Conservation (phyloP, 305 asterid species). For the Solanum hybrid region DNA sequence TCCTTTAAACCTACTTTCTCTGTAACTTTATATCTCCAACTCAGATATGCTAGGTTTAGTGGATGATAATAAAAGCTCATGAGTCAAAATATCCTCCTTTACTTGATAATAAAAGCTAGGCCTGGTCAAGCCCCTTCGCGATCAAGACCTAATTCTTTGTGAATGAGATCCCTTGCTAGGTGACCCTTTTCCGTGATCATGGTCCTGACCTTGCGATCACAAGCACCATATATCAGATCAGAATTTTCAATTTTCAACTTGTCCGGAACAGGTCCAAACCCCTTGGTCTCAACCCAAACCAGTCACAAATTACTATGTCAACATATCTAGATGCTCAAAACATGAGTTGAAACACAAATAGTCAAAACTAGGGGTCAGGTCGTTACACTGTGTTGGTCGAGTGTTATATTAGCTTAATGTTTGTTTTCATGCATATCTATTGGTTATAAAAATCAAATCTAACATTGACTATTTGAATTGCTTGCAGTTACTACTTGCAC, state of each 20-base stretch:
- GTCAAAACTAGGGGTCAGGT: too few relatives aligned
- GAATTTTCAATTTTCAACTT: background rate
- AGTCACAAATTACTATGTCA: background rate
- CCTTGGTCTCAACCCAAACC: background rate
- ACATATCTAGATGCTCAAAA: background rate
- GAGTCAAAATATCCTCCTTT: constrained; percentile 36
- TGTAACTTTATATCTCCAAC: constrained; percentile 40
- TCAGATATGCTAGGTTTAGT: constrained; percentile 28
- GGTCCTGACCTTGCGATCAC: background rate
- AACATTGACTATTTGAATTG: background rate
- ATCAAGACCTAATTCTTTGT: background rate
- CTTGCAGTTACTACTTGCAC: constrained; percentile 72
- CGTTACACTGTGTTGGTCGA: background rate
- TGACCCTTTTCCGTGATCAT: background rate
- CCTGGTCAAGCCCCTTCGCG: background rate
- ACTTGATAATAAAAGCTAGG: constrained; percentile 13
- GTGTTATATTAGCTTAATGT: background rate
- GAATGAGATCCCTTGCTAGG: background rate
- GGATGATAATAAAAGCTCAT: constrained; percentile 33
- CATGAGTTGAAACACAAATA: background rate
- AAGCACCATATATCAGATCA: background rate
- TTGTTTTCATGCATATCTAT: background rate
- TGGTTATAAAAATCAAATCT: background rate
- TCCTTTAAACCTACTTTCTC: constrained; percentile 35
- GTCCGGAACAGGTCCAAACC: background rate